Base-by-base conservation (phyloP, 371 early-diverging fungal species). In the Mortierella sp. region DNA sequence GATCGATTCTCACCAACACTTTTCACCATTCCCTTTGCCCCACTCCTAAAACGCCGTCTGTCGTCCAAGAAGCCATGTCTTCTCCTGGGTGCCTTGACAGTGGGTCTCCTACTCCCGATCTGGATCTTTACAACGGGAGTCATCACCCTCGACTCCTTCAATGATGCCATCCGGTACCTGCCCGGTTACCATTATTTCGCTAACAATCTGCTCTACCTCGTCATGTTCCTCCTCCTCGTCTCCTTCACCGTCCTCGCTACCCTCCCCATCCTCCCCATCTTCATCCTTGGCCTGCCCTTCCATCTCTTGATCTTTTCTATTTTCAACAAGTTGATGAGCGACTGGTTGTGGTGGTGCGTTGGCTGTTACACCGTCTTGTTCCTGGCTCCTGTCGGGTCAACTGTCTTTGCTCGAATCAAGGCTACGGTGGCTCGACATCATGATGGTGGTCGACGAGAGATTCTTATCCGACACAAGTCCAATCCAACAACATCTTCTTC, bases 171-270 rank as follows among this genome's bases (percentile, higher is more conserved):
- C 41, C 86, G 86, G 1, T 85, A 85, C 54, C 46, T 85, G 72
- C 86, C 82, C 1, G 86, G 86, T 3, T 85, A 85, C 43, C 73
- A 75, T 32, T 11, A 55, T 70, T 82, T 85, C 60, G 86, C 86
- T 82, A 85, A 85, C 79, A 81, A 82, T 55, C 73, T 85, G 6
- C 71, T 85, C 21, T 85, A 85, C 75, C 80, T 85, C 56, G 82
- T 85, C 75, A 79, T 81, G 79, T 85, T 82, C 63, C 77, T 85
- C 10, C 82, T 85, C 63, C 48, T 85, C 12, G 70, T 72, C 32
- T 85, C 86, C 6, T 85, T 85, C 54, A 75, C 79, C 5, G 43
- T 77, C 35, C 44, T 85, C 29, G 82, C 86, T 0, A 54, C 71
- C 8, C 29, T 85, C 21, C 82, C 86, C 18, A 44, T 75, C 70